Percentiles rank a stretch among this genome's conserved stretches.
Conservation (phyloP, 768 basidiomycete genomes). For the Imleria badia region DNA sequence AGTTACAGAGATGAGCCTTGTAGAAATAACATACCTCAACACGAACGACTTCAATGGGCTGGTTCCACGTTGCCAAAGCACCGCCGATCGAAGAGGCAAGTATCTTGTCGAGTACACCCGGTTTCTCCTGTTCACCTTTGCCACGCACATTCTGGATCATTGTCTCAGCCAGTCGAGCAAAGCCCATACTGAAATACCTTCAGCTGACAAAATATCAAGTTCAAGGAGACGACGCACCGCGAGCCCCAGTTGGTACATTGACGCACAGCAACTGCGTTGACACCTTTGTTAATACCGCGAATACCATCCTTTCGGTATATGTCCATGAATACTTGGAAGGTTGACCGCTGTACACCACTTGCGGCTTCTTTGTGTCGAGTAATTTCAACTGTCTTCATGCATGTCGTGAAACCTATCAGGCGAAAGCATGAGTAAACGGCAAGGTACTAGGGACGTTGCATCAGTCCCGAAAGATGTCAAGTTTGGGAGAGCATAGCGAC, state of each 20-base stretch:
- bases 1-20: not conserved
- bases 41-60: constrained; percentile 96
- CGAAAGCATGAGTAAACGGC: constrained; percentile 8
- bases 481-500: constrained; percentile 14
- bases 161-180: constrained; percentile 88
- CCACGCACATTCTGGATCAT: constrained; percentile 76
- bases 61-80: constrained; percentile 98
- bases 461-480: constrained; percentile 16
- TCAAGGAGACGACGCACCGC: constrained; percentile 49
- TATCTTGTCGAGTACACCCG: constrained; percentile 84
- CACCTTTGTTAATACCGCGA: constrained; percentile 97
- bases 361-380: constrained; percentile 92
- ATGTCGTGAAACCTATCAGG: constrained; percentile 87
- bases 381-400: constrained; percentile 99
- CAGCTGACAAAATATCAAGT: not conserved
- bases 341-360: constrained; percentile 82
- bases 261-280: constrained; percentile 90
- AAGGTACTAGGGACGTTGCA: not conserved
- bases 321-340: constrained; percentile 92
- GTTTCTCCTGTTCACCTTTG: constrained; percentile 70
- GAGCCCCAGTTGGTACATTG: constrained; percentile 95
- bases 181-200: constrained; percentile 73
- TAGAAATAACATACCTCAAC: constrained; percentile 65
- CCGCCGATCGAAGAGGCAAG: constrained; percentile 86
- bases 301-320: constrained; percentile 94